These are phyloP conservation scores for Sarcomyxa edulis DNA, from an alignment of 768 basidiomycete genomes.

Conservation along the genomic window DNA sequence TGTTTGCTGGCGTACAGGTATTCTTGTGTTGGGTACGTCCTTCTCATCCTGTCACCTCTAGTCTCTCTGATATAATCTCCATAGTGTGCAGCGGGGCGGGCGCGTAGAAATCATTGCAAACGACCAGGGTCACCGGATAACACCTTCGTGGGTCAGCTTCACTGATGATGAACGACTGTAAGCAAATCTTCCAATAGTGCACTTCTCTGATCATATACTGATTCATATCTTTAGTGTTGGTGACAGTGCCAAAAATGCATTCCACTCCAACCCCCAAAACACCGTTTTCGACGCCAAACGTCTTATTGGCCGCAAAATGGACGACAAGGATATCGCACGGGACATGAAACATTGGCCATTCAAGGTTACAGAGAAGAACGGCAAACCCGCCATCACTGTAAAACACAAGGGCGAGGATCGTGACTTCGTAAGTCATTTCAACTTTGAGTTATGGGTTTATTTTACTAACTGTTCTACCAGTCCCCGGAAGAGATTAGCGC, in stretches of 20 bases:
- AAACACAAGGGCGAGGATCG: conserved; percentile 73
- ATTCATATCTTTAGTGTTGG: conserved; percentile 53
- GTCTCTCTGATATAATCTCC: neutral
- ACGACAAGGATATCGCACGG: conserved; percentile 74
- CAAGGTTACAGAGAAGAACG: conserved; percentile 68
- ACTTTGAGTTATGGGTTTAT: neutral
- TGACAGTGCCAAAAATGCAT: conserved; percentile 95
- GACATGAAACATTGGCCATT: conserved; percentile 94
- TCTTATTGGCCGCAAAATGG: conserved; percentile 82
- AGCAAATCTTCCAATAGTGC: conserved; percentile 10
- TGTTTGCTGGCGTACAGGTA: conserved; percentile 52
- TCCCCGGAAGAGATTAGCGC: conserved; percentile 93
- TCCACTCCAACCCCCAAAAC: conserved; percentile 85
- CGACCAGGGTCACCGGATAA: conserved; percentile 87
- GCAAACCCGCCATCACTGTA: conserved; percentile 78
- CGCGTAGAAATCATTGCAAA: conserved; percentile 89
- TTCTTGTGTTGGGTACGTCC: conserved; percentile 88
- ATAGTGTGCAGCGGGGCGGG: conserved; percentile 77
- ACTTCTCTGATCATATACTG: conserved; percentile 11
- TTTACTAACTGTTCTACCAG: conserved; percentile 29
- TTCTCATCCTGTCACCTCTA: neutral
- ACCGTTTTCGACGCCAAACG: conserved; percentile 97
- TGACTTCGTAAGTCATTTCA: conserved; percentile 86
- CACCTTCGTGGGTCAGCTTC: conserved; percentile 83
- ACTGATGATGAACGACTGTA: conserved; percentile 74